phyloP scores from a whole-genome alignment of 1,139 yeast species.

The Candida sojae region DNA sequence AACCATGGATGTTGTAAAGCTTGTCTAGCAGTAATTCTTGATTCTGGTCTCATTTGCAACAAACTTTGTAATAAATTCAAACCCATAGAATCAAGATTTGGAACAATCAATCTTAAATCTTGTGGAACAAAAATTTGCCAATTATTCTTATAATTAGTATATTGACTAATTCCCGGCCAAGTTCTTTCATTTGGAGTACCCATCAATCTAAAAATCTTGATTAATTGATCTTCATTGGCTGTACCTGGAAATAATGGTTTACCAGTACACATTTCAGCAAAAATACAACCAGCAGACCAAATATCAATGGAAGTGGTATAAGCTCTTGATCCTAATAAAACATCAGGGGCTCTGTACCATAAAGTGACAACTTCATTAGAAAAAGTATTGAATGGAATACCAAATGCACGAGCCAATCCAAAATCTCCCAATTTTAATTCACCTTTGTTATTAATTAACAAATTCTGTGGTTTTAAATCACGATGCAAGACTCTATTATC shows the following conservation, averaged over 20 bases:
- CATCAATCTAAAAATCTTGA: constrained; percentile 86
- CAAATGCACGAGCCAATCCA: constrained; percentile 96
- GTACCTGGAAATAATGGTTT: constrained; percentile 95
- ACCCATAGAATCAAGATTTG: constrained; percentile 78
- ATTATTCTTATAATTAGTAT: constrained; percentile 82
- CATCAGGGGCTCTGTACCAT: constrained; percentile 99
- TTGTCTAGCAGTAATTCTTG: constrained; percentile 86
- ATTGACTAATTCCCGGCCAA: constrained; percentile 90
- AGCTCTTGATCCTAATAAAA: constrained; percentile 88
- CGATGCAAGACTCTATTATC: constrained; percentile 93
- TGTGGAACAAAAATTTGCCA: constrained; percentile 82
- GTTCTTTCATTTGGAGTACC: constrained; percentile 95
- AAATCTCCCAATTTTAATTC: constrained; percentile 95
- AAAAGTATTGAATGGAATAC: constrained; percentile 96
- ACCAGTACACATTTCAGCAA: constrained; percentile 99
- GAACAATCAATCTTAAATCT: constrained; percentile 75
- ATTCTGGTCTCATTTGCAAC: constrained; percentile 90
- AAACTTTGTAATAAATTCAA: constrained; percentile 75
- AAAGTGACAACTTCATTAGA: constrained; percentile 96
- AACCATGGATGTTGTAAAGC: constrained; percentile 97
- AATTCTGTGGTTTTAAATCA: constrained; percentile 93
- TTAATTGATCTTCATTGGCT: constrained; percentile 91
- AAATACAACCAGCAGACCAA: constrained; percentile 98
- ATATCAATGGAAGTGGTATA: constrained; percentile 96
- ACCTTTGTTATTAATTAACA: constrained; percentile 84